Base-by-base conservation (phyloP, 805 yeast genomes). In the Sugiyamaella boreocaroliniensis region DNA sequence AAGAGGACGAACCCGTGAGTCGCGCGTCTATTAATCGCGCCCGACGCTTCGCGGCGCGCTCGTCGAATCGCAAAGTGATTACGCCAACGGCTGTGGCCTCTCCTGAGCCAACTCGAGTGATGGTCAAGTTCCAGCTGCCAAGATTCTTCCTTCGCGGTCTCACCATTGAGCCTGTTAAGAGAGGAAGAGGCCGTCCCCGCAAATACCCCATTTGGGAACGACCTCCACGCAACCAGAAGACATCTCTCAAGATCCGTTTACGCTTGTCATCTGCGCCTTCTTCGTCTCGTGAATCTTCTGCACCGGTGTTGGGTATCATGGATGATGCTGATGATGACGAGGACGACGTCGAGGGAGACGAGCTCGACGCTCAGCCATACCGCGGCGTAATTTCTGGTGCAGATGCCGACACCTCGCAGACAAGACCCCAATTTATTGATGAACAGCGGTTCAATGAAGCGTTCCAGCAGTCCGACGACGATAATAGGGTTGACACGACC, bases 341-440 rank as follows among this genome's bases (percentile, higher is more conserved):
- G 11, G 44, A 50, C 43, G 47, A 44, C 4, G 8, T 18, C 6
- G 18, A 22, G 18, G 41, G 11, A 5, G 53, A 50, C 19, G 52
- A 43, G 9, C 22, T 15, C 20, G 53, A 50, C 29, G 29, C 18
- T 51, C 61, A 81, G 29, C 93, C 95, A 0, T 86, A 78, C 58
- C 70, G 84, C 48, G 93, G 93, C 0, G 76, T 85, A 0, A 68
- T 86, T 16, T 67, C 75, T 16, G 78, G 78, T 58, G 76, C 78
- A 18, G 81, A 84, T 44, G 81, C 83, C 37, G 76, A 75, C 29
- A 85, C 88, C 1, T 71, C 71, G 48, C 70, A 74, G 55, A 85
- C 93, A 0, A 76, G 76, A 42, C 95, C 95, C 0, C 76, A 76
- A 1, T 59, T 62, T 4, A 61, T 68, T 2, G 89, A 83, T 61